Base-by-base conservation (phyloP, 805 yeast species). In the Myxozyma melibiosi region DNA sequence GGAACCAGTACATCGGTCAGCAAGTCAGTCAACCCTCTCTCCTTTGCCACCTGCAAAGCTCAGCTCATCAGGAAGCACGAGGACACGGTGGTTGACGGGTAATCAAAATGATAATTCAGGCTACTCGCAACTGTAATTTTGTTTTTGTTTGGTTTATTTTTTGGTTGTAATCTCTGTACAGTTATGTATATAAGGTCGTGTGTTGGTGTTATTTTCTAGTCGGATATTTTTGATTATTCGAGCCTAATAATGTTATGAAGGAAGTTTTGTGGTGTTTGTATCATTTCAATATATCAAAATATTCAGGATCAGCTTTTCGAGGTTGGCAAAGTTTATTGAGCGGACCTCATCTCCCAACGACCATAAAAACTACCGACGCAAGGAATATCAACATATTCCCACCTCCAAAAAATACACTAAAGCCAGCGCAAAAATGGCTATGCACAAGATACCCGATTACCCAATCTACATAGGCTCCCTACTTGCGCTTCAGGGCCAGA, bases 401-500 rank as follows among this genome's bases (percentile, higher is more conserved):
- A 35, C 16, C 39, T 20, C 22, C 44, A 20, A 13, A 16, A 24
- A 13, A 9, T 11, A 5, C 9, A 14, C 20, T 16, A 4, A n/a
- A 9, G 18, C 38, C 7, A 9, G 14, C 31, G n/a, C 40, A 24
- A 39, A 20, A 41, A 72, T 71, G 74, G 68, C 72, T 25, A 69
- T 79, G 57, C 77, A 81, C 53, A 76, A 95, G 66, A 79, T 90
- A n/a, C 71, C 88, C n/a, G 96, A 48, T 2, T 56, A 95, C 25
- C 84, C 85, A 7, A 78, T 92, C 1, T 88, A 84, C 71, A 71
- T 92, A 14, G 90, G 96, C 3, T 82, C 94, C 0, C 74, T 85
- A 20, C 81, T 80, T 49, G 87, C 96, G 0, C 73, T 90, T 22
- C 73, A 79, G 14, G 78, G 81, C 2, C 78, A 74, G 40, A 71